phyloP scores from a whole-genome alignment of 2,329 filamentous ascomycete genomes.

The Epichloe gansuensis region DNA sequence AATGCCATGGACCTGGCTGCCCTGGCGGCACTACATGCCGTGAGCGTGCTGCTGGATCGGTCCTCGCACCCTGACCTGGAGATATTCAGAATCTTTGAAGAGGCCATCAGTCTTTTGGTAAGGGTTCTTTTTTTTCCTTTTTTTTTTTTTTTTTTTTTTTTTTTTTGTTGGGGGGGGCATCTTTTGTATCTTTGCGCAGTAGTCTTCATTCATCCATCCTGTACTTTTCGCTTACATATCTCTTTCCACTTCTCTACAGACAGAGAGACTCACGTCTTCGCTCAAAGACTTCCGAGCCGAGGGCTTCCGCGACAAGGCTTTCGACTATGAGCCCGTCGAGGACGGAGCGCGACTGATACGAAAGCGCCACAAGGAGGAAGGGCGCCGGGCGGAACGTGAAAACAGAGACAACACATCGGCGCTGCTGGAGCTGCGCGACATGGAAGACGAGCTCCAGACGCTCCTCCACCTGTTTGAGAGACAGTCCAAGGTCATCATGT shows the following conservation, averaged over 20 bases:
- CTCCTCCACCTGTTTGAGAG: slow-evolving; percentile 44
- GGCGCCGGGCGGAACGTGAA: slow-evolving; percentile 36
- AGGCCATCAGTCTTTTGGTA: slow-evolving; percentile 51
- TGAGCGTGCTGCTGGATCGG: slow-evolving; percentile 47
- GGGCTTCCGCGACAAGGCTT: slow-evolving; percentile 35
- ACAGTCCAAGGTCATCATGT: slow-evolving; percentile 36
- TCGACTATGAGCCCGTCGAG: slow-evolving; percentile 27
- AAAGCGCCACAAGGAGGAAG: slow-evolving; percentile 26
- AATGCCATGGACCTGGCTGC: slow-evolving; percentile 50
- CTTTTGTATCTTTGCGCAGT: neutral
- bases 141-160: neutral
- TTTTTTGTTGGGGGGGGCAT: too few species aligned
- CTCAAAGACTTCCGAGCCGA: slow-evolving; percentile 49
- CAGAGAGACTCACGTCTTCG: slow-evolving; percentile 47
- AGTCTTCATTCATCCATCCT: neutral
- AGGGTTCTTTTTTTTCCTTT: slow-evolving; percentile 2
- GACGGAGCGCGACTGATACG: slow-evolving; percentile 27
- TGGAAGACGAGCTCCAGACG: slow-evolving; percentile 49
- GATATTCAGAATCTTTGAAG: slow-evolving; percentile 52
- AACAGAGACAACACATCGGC: slow-evolving; percentile 52
- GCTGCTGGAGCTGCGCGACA: slow-evolving; percentile 47
- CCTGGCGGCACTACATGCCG: slow-evolving; percentile 46
- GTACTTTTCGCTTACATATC: neutral
- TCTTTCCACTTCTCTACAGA: slow-evolving; percentile 23
- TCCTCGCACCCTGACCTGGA: slow-evolving; percentile 48